phyloP scores from a whole-genome alignment of 1,284 basidiomycete genomes.

The Moniliophthora roreri region DNA sequence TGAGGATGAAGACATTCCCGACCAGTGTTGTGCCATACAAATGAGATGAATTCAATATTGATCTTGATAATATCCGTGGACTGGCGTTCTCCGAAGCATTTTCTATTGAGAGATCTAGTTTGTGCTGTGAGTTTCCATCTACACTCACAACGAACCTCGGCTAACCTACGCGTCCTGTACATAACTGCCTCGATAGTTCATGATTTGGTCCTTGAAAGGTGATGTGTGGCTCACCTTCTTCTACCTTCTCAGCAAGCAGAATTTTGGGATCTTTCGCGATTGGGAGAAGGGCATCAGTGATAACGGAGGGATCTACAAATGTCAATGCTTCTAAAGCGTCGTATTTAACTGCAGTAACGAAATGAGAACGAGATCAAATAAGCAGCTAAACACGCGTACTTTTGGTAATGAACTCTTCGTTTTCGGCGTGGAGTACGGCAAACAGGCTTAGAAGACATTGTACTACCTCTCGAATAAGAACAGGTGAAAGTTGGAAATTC shows the following conservation, averaged over 20 bases:
- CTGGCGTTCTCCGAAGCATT: not conserved
- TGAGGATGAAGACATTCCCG: slow-evolving; percentile 5
- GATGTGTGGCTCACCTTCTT: slow-evolving; percentile 23
- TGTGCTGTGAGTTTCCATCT: not conserved
- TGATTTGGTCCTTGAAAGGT: not conserved
- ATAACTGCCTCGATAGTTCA: slow-evolving; percentile 4
- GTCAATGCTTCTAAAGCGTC: slow-evolving; percentile 37
- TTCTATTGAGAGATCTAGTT: not conserved
- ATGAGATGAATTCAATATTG: slow-evolving; percentile 5
- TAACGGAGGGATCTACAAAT: slow-evolving; percentile 17
- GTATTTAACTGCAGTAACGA: slow-evolving; percentile 40
- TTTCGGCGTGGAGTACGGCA: no score
- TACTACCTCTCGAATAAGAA: no score
- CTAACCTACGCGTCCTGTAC: slow-evolving; percentile 7
- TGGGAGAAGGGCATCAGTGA: slow-evolving; percentile 20
- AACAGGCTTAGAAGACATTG: no score
- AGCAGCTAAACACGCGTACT: not conserved
- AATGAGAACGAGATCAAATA: not conserved
- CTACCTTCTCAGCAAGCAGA: slow-evolving; percentile 24
- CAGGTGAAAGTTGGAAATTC: no score
- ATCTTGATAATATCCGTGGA: slow-evolving; percentile 6
- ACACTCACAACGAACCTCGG: not conserved
- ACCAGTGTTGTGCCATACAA: slow-evolving; percentile 8
- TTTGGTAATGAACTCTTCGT: no score
- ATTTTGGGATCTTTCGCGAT: slow-evolving; percentile 22